Percentiles rank a stretch among this genome's conserved stretches.
Evolutionary conservation across 257 asterid species (phyloP).

Genomic region (Paulownia fortunei): DNA sequence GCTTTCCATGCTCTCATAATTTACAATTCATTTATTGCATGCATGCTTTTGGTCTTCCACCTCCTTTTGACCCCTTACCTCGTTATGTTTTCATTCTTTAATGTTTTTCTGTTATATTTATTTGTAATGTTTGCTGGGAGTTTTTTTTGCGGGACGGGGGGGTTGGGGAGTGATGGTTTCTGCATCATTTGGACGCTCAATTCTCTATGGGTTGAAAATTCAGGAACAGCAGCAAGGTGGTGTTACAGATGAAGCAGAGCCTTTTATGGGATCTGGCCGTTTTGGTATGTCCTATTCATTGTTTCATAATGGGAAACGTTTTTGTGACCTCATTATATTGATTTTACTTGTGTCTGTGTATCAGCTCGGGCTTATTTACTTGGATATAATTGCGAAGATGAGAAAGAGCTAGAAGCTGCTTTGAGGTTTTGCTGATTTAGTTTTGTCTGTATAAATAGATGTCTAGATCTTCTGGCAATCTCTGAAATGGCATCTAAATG

Average conservation of each 20-base stretch:
- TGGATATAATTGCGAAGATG: slow-evolving; percentile 89
- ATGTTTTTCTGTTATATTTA: neutral
- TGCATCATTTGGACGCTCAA: no score
- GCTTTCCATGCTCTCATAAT: neutral
- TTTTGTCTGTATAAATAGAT: neutral
- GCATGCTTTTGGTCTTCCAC: neutral
- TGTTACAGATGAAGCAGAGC: slow-evolving; percentile 85
- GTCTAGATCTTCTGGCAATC: neutral
- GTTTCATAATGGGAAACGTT: neutral
- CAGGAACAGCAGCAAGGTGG: slow-evolving; percentile 85
- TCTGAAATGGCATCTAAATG: neutral
- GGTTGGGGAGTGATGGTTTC: neutral
- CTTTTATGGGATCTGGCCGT: slow-evolving; percentile 96
- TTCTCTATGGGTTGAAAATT: slow-evolving; percentile 24
- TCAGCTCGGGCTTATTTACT: slow-evolving; percentile 90
- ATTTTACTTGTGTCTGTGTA: neutral
- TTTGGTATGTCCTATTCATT: slow-evolving; percentile 55
- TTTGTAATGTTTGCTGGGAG: neutral
- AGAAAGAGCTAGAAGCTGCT: slow-evolving; percentile 88
- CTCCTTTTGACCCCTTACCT: neutral
- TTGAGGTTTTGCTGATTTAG: slow-evolving; percentile 76
- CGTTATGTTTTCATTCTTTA: neutral
- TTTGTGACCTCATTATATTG: neutral
- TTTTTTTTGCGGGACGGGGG: neutral
- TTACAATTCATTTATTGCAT: neutral